Conservation (phyloP, 495 filamentous ascomycete genomes). For the Massariosphaeria phaeospora region DNA sequence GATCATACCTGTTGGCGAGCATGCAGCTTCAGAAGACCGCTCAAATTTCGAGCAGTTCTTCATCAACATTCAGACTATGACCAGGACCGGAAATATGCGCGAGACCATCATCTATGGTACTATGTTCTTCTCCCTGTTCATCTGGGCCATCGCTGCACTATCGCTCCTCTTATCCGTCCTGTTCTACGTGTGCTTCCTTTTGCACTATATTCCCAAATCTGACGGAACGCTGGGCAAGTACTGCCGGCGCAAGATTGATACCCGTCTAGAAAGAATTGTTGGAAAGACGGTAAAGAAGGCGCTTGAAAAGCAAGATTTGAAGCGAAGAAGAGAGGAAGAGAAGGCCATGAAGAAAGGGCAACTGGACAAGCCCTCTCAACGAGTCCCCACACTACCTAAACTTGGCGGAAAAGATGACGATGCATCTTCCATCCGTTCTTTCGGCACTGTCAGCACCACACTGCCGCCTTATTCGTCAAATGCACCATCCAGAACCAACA, state of each 20-base stretch:
- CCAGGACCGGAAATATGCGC: slow-evolving; percentile 54
- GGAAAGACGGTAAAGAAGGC: slow-evolving; percentile 78
- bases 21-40: slow-evolving; percentile 49
- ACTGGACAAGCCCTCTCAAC: slow-evolving; percentile 46
- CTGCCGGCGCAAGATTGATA: slow-evolving; percentile 84
- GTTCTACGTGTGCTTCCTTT: slow-evolving; percentile 82
- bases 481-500: slow-evolving; percentile 47
- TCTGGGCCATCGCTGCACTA: slow-evolving; percentile 80
- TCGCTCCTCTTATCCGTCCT: slow-evolving; percentile 66
- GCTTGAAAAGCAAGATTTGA: slow-evolving; percentile 65
- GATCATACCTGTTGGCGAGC: slow-evolving; percentile 55
- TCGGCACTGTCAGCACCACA: slow-evolving; percentile 43
- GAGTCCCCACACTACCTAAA: slow-evolving; percentile 64
- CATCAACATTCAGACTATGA: slow-evolving; percentile 66
- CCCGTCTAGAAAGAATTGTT: slow-evolving; percentile 73
- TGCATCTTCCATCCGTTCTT: slow-evolving; percentile 20
- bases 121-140: slow-evolving; percentile 86
- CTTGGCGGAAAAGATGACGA: slow-evolving; percentile 45
- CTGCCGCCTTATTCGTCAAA: slow-evolving; percentile 58
- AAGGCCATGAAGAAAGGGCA: slow-evolving; percentile 52
- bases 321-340: slow-evolving; percentile 51
- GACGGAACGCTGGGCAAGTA: slow-evolving; percentile 79
- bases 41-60: slow-evolving; percentile 40
- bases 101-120: slow-evolving; percentile 77
- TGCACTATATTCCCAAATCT: slow-evolving; percentile 73